Base-by-base conservation (phyloP, 2,329 filamentous ascomycete genomes). In the Xylariaceae sp. region DNA sequence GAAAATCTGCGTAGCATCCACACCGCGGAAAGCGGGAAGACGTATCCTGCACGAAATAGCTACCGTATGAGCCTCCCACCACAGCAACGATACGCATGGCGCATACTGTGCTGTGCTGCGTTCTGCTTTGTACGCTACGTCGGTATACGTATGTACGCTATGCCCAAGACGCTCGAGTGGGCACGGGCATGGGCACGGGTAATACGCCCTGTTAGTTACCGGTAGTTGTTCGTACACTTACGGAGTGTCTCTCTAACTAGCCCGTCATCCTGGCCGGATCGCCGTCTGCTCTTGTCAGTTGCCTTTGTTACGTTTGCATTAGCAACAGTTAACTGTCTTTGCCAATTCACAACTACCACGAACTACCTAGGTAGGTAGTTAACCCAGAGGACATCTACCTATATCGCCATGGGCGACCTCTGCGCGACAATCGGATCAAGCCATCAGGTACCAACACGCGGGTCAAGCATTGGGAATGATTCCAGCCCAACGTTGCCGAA, bases 21-120 rank as follows among this genome's bases (percentile, higher is more conserved):
- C 61, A 61, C 64, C 64, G 64, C 64, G 64, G 64, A 65, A 63
- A 63, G 63, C 64, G 63, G 64, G 62, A 66, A 62, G 51, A 55
- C 47, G 52, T 40, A 41, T 22, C 47, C 55, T 60, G 58, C 58
- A 60, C 58, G 58, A 56, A 58, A 60, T 60, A 52, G 32, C 13
- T 34, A 34, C 32, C 53, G 41, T 43, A 26, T 12, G 41, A 43
- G 41, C 41, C 41, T 43, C 41, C 10, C 16, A 42, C 40, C 22
- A 12, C 13, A 36, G n/a, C 43, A 36, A 30, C 43, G 30, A 29
- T 40, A 54, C 43, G 52, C 29, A 50, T 34, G 29, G 52, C 42
- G 40, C 45, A 32, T 55, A 58, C 53, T 53, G 50, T 58, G 53
- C 6, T 34, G 13, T 34, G 10, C 32, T 34, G 32, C 10, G 26